These are phyloP conservation scores for Tilletia horrida DNA, from an alignment of 1,284 basidiomycete genomes.

Conservation along the genomic window DNA sequence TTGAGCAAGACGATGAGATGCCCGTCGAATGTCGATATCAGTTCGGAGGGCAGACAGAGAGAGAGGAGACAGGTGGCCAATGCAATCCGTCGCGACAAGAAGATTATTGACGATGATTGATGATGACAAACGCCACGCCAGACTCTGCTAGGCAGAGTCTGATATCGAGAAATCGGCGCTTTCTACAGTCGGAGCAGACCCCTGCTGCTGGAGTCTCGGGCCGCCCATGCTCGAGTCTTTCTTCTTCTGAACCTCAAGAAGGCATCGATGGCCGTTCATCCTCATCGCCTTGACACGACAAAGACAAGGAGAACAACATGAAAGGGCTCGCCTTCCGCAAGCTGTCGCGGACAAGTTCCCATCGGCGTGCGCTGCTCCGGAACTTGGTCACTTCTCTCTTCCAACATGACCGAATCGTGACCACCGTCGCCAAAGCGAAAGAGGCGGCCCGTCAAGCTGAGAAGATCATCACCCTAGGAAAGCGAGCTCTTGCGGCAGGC, in stretches of 20 bases:
- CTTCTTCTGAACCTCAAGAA: constrained; percentile 7
- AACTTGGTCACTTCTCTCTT: constrained; percentile 93
- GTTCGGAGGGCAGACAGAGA: too few relatives aligned
- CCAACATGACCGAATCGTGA: constrained; percentile 92
- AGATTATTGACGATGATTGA: too few relatives aligned
- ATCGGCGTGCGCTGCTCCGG: constrained; percentile 32
- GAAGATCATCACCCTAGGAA: constrained; percentile 65
- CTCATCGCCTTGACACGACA: constrained; percentile 15
- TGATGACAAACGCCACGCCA: too few relatives aligned
- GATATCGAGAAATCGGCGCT: too few relatives aligned
- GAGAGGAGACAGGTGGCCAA: too few relatives aligned
- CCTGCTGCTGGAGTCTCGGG: too few relatives aligned
- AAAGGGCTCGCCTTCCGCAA: constrained; percentile 53
- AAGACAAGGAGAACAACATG: constrained; percentile 31
- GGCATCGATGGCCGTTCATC: constrained; percentile 13
- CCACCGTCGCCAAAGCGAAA: constrained; percentile 91
- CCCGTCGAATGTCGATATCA: too few relatives aligned
- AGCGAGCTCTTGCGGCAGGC: constrained; percentile 31
- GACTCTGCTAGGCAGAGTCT: too few relatives aligned
- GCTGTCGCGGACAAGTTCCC: constrained; percentile 42
- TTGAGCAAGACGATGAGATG: neutral
- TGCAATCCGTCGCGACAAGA: too few relatives aligned
- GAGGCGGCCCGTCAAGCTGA: constrained; percentile 87
- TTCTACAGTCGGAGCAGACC: too few relatives aligned
- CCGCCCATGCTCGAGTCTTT: too few relatives aligned